A percentile compares a stretch with the other conserved stretches of the same genome.
Conservation (phyloP, 2,329 filamentous ascomycete genomes). For the Cytospora mali region DNA sequence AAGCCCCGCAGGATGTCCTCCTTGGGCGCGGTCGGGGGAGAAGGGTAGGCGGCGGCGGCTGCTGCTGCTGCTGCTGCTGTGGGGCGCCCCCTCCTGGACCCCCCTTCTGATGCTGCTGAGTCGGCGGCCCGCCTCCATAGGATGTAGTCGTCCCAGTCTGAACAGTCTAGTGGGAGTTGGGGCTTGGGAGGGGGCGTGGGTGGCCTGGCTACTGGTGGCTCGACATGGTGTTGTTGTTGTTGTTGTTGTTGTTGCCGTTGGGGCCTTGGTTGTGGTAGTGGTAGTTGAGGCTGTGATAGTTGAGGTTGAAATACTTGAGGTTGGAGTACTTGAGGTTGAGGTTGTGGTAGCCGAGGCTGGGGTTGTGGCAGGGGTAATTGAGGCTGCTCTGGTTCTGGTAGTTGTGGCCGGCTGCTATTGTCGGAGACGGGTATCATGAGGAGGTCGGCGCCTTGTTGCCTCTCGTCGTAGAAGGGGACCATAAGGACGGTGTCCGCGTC, state of each 20-base stretch:
- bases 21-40: conserved; percentile 11
- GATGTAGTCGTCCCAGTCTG: conserved; percentile 28
- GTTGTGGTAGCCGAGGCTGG: not conserved
- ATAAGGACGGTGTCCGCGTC: conserved; percentile 20
- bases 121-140: conserved; percentile 21
- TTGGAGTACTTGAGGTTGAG: not conserved
- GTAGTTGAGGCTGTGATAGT: not conserved
- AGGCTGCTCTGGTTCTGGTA: not conserved
- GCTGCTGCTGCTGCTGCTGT: not conserved
- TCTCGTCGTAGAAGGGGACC: conserved; percentile 27
- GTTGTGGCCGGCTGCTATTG: not conserved
- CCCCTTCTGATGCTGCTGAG: not conserved
- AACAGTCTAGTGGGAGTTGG: conserved; percentile 16
- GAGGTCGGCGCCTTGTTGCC: conserved; percentile 25
- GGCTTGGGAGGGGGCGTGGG: conserved; percentile 27
- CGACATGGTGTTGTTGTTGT: not conserved
- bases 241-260: not conserved
- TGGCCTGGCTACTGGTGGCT: conserved; percentile 7
- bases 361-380: not conserved
- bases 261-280: not conserved
- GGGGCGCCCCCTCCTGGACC: not conserved
- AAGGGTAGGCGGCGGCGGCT: conserved; percentile 10
- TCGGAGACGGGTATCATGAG: conserved; percentile 24
- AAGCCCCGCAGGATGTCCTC: conserved; percentile 20
- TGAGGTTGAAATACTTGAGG: not conserved